These are phyloP conservation scores for Solanum chiquidenum DNA, from an alignment of 257 asterid species.

Conservation along the genomic window DNA sequence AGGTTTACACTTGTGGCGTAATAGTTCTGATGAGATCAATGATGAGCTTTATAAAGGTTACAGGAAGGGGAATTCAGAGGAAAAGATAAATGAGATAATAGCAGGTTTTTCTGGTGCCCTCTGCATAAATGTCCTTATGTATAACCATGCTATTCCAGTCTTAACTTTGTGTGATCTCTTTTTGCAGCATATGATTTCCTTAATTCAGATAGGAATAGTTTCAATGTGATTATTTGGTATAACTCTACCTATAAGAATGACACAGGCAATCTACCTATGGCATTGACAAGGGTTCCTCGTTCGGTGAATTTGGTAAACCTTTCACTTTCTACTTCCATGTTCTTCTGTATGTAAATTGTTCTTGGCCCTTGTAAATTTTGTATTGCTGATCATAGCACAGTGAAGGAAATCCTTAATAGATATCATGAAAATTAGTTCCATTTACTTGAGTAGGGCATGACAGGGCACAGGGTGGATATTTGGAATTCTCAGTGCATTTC, in stretches of 20 bases:
- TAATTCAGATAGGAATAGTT: slow-evolving; percentile 50
- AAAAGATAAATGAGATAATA: slow-evolving; percentile 63
- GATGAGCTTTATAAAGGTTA: slow-evolving; percentile 85
- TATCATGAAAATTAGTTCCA: not conserved
- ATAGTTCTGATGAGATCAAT: slow-evolving; percentile 71
- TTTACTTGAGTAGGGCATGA: not conserved
- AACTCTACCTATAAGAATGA: slow-evolving; percentile 81
- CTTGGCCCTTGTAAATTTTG: not conserved
- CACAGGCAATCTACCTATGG: slow-evolving; percentile 45
- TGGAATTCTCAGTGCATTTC: not conserved
- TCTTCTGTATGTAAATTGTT: not conserved
- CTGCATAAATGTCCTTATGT: slow-evolving; percentile 1
- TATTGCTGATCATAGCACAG: not conserved
- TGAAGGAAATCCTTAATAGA: not conserved
- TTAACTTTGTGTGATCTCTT: slow-evolving; percentile 10
- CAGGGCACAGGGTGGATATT: not conserved
- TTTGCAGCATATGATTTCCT: slow-evolving; percentile 79
- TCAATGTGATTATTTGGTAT: slow-evolving; percentile 81
- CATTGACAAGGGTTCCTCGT: slow-evolving; percentile 82
- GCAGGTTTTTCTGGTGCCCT: slow-evolving; percentile 42
- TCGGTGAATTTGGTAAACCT: slow-evolving; percentile 74
- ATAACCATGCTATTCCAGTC: slow-evolving; percentile 1
- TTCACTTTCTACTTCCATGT: slow-evolving; percentile 5
- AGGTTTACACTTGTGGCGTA: slow-evolving; percentile 75
- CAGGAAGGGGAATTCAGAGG: slow-evolving; percentile 61